Conservation (phyloP, 345 rosid genomes). For the Geranium brycei region DNA sequence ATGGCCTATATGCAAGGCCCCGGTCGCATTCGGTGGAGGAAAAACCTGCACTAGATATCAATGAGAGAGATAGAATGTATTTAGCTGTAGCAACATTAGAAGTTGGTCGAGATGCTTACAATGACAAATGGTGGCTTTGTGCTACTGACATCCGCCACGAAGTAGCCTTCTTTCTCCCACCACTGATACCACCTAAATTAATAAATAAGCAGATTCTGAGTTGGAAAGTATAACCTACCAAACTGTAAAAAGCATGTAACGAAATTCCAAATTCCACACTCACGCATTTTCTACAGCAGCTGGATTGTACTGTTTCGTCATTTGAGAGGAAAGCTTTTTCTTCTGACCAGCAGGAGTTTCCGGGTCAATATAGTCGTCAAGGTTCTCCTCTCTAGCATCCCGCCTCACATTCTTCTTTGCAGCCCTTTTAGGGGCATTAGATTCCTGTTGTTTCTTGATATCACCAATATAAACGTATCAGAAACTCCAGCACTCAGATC, state of each 20-base stretch:
- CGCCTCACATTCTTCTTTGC: conserved; percentile 51
- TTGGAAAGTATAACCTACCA: background rate
- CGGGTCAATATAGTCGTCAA: conserved; percentile 61
- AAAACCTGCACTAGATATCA: conserved; percentile 38
- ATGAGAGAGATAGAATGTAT: no score
- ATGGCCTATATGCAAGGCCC: conserved; percentile 92
- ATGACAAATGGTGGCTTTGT: conserved; percentile 63
- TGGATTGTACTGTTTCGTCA: conserved; percentile 88
- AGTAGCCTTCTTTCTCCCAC: conserved; percentile 78
- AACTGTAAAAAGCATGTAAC: background rate
- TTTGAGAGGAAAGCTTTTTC: conserved; percentile 61
- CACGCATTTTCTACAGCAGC: conserved; percentile 74
- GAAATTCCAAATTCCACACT: conserved; percentile 16
- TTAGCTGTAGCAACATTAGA: background rate
- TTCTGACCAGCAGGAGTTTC: conserved; percentile 62
- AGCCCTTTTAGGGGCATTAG: conserved; percentile 37
- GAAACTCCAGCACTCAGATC: no score
- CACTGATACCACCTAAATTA: conserved; percentile 68
- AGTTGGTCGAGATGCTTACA: conserved; percentile 30
- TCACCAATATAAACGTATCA: background rate
- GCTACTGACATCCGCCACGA: conserved; percentile 62
- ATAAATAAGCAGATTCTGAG: conserved; percentile 3
- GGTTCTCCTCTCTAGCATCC: conserved; percentile 50
- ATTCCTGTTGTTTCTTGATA: conserved; percentile 40
- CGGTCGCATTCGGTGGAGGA: conserved; percentile 98